Base-by-base conservation (phyloP, 768 basidiomycete genomes). In the Boletus rufocinnamomeus region DNA sequence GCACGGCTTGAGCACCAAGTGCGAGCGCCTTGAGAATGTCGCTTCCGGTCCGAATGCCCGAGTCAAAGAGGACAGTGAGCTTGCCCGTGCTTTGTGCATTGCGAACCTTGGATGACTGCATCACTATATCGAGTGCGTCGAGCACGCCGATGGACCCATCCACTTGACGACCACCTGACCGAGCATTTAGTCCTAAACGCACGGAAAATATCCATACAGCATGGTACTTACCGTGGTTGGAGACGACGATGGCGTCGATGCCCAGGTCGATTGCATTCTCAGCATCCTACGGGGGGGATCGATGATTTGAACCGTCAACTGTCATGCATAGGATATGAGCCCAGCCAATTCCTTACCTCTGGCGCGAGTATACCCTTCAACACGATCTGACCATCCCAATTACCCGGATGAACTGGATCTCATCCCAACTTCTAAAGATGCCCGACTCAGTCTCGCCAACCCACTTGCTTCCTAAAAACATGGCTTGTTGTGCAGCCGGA, bases 91-190 rank as follows among this genome's bases (percentile, higher is more conserved):
- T 68, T 66, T 90, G 87, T 0, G 87, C 87, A 4, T 73, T 76
- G 50, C 74, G 76, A 57, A 91, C 75, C 55, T 80, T 82, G 23
- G 79, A 71, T 0, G 89, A 91, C 50, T 80, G 77, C 74, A 82
- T 84, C 64, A 93, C 87, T 45, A 74, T 76, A 57, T 86, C 85
- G 16, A 93, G 82, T 5, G 88, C 87, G 61, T 83, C 84, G 16
- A 93, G 74, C 1, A 91, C 85, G 0, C 86, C 82, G 23, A 93
- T 83, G 3, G 86, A 87, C 5, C 92, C 91, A 69, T 95, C 93
- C 6, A 90, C 76, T 67, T 90, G 88, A 23, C 88, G 81, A 6
- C 87, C 88, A 34, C 88, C 88, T 89, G 34, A 10, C 27, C n/a
- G n/a, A 28, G 5, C 9, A 13, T 23, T 54, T 23, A 46, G 27